Conservation (phyloP, 2,329 filamentous ascomycete genomes). For the Chrysosporium keratinophilum region DNA sequence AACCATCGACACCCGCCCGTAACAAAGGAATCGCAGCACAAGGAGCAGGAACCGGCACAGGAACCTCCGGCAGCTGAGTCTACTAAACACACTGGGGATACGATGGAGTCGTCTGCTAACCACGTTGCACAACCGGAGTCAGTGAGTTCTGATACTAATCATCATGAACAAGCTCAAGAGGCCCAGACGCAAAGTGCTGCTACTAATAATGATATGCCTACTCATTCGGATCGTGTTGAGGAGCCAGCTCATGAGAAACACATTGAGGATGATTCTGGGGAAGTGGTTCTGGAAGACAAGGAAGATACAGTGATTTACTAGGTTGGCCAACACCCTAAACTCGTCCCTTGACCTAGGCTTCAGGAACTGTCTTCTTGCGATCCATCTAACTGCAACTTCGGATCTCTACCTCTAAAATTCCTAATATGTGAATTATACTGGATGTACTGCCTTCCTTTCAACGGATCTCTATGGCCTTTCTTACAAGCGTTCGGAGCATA, state of each 20-base stretch:
- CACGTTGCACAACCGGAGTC: slow-evolving; percentile 20
- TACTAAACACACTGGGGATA: slow-evolving; percentile 37
- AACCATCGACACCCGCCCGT: slow-evolving; percentile 37
- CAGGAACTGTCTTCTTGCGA: neutral
- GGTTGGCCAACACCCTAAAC: neutral
- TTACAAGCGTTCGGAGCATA: neutral
- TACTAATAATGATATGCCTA: slow-evolving; percentile 27
- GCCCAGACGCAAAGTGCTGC: slow-evolving; percentile 13
- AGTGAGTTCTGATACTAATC: slow-evolving; percentile 20
- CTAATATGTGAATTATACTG: neutral
- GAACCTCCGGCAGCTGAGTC: slow-evolving; percentile 16
- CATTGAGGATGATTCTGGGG: slow-evolving; percentile 59
- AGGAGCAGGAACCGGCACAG: slow-evolving; percentile 15
- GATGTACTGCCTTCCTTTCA: neutral
- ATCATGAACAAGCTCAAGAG: slow-evolving; percentile 8
- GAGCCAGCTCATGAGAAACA: slow-evolving; percentile 34
- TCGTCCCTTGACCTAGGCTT: neutral
- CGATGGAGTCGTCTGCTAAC: slow-evolving; percentile 23
- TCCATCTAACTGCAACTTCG: neutral
- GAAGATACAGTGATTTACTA: slow-evolving; percentile 89
- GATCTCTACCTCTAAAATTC: neutral
- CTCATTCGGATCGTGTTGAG: slow-evolving; percentile 30
- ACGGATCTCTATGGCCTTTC: neutral
- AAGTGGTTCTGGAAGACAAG: slow-evolving; percentile 71
- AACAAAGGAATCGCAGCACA: slow-evolving; percentile 17